Evolutionary conservation across 2,329 filamentous ascomycete species (phyloP).

Genomic region (Clonostachys solani): DNA sequence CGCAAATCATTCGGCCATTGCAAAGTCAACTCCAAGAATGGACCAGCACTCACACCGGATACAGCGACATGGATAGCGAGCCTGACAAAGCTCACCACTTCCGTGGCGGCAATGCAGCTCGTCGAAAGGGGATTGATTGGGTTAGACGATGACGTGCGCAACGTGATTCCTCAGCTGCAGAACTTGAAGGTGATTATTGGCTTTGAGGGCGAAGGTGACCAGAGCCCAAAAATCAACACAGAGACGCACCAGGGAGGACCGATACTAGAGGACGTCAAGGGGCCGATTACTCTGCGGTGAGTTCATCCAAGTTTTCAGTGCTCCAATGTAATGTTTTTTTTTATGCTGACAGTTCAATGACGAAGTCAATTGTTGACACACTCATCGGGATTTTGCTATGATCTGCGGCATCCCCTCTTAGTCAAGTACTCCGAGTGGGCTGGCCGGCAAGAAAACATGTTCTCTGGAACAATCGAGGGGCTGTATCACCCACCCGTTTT

Average conservation of each 20-base stretch:
- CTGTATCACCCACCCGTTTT: constrained; percentile 29
- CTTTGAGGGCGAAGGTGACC: no score
- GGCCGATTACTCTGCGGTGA: no score
- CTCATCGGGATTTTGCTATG: constrained; percentile 40
- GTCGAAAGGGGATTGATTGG: constrained; percentile 25
- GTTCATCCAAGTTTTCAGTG: no score
- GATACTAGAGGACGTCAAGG: no score
- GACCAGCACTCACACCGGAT: no score
- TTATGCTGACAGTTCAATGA: no score
- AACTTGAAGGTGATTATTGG: no score
- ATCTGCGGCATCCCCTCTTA: constrained; percentile 30
- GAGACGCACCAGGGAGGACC: no score
- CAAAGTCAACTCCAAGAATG: no score
- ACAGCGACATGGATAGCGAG: constrained; percentile 17
- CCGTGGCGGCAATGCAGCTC: constrained; percentile 29
- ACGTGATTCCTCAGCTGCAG: constrained; percentile 13
- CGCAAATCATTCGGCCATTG: no score
- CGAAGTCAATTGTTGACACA: constrained; percentile 36
- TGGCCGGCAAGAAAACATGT: constrained; percentile 19
- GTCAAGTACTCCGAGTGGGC: constrained; percentile 28
- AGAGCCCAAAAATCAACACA: no score
- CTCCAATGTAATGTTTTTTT: no score
- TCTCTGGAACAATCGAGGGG: constrained; percentile 19
- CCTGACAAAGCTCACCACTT: constrained; percentile 34
- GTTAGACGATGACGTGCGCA: constrained; percentile 30